Conservation (phyloP, 495 filamentous ascomycete species). For the Trypethelium eluteriae region DNA sequence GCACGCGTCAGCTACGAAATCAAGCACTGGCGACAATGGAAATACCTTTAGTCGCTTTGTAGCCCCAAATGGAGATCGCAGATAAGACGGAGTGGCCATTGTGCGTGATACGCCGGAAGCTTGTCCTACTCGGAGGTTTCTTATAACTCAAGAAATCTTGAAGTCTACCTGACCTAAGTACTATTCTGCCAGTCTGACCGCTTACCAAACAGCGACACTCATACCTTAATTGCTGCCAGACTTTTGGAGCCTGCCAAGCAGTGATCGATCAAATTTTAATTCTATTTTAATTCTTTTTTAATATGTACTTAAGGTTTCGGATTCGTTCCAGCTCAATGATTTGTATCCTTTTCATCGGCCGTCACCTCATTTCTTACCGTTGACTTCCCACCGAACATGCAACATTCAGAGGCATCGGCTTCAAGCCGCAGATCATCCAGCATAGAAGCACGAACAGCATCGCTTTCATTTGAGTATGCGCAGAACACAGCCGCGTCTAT, state of each 20-base stretch:
- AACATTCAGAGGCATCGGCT: too few relatives aligned
- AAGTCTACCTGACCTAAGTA: not conserved
- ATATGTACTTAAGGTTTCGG: too few relatives aligned
- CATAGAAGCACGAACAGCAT: not conserved
- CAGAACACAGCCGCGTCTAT: conserved; percentile 31
- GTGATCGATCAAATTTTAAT: not conserved
- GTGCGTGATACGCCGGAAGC: not conserved
- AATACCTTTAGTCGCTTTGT: conserved; percentile 23
- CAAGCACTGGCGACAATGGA: not conserved
- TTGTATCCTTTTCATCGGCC: not conserved
- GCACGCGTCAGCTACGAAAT: not conserved
- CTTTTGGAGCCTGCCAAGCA: not conserved
- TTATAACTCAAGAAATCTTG: not conserved
- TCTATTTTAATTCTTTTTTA: not conserved
- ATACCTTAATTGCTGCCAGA: not conserved
- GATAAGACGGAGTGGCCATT: conserved; percentile 24
- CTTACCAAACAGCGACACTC: not conserved
- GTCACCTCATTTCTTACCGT: not conserved
- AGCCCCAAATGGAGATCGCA: conserved; percentile 18
- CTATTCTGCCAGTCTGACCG: not conserved
- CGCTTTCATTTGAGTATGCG: conserved; percentile 26
- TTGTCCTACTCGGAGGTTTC: not conserved
- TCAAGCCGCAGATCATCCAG: not conserved
- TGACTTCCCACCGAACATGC: not conserved
- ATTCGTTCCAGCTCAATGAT: too few relatives aligned